phyloP scores from a whole-genome alignment of 768 basidiomycete species.

The Suillus bovinus region DNA sequence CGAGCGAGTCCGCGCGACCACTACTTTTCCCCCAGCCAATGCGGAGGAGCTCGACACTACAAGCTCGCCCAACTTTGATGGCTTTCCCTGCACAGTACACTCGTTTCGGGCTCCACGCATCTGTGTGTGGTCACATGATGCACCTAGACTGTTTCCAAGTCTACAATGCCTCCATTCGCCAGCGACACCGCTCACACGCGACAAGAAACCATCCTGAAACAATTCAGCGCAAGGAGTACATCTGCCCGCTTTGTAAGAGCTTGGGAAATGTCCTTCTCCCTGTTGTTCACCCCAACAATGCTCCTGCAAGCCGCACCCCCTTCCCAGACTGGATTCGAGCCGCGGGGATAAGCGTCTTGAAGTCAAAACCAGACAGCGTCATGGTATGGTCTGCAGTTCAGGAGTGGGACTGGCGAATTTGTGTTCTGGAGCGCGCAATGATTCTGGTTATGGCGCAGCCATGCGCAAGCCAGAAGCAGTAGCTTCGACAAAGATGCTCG shows the following conservation, averaged over 20 bases:
- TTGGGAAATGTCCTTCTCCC: slow-evolving; percentile 94
- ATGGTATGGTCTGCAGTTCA: slow-evolving; percentile 74
- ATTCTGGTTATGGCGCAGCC: slow-evolving; percentile 62
- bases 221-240: slow-evolving; percentile 91
- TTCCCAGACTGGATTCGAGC: slow-evolving; percentile 91
- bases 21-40: slow-evolving; percentile 34
- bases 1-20: slow-evolving; percentile 34
- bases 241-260: slow-evolving; percentile 97
- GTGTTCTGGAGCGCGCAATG: slow-evolving; percentile 88
- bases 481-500: slow-evolving; percentile 79
- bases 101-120: slow-evolving; percentile 83
- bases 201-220: slow-evolving; percentile 94
- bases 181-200: slow-evolving; percentile 84
- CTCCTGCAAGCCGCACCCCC: slow-evolving; percentile 48
- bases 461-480: slow-evolving; percentile 54
- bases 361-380: slow-evolving; percentile 72
- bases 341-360: slow-evolving; percentile 86
- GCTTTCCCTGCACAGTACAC: slow-evolving; percentile 69
- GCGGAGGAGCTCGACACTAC: slow-evolving; percentile 29
- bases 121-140: slow-evolving; percentile 97
- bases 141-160: slow-evolving; percentile 92
- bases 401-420: slow-evolving; percentile 84
- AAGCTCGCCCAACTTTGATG: slow-evolving; percentile 69
- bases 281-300: slow-evolving; percentile 53
- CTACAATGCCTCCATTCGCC: slow-evolving; percentile 83